Evolutionary conservation across 805 yeast species (phyloP).

Genomic region (Cyberlindnera saturnus): DNA sequence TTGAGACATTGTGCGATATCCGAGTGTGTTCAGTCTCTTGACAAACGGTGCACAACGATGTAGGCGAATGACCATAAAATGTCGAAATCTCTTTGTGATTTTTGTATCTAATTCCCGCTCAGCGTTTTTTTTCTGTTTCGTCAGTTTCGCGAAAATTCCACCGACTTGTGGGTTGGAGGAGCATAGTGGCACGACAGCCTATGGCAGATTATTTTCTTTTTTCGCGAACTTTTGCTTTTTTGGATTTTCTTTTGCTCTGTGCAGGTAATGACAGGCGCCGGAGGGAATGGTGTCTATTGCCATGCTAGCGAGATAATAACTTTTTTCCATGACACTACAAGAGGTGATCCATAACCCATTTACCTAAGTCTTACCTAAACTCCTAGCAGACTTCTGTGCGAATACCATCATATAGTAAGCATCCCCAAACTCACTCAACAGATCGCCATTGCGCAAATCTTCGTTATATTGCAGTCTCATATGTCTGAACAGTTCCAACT

Average conservation of each 20-base stretch:
- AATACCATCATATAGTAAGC: conserved; percentile 19
- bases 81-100: neutral
- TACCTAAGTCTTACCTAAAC: too few relatives aligned
- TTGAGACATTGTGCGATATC: conserved; percentile 22
- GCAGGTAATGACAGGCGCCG: neutral
- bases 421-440: conserved; percentile 20
- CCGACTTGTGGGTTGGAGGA: too few relatives aligned
- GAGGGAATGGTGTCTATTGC: too few relatives aligned
- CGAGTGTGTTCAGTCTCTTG: conserved; percentile 7
- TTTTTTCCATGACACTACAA: too few relatives aligned
- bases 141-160: too few relatives aligned
- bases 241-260: neutral
- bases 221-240: too few relatives aligned
- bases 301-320: too few relatives aligned
- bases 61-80: neutral
- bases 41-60: conserved; percentile 1
- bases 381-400: conserved; percentile 10
- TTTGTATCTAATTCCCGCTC: neutral
- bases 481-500: conserved; percentile 11
- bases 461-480: conserved; percentile 17
- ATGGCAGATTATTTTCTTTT: too few relatives aligned
- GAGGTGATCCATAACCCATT: too few relatives aligned
- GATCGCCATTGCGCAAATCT: conserved; percentile 13
- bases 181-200: too few relatives aligned
- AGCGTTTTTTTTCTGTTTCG: neutral